Base-by-base conservation (phyloP, 306 rosid genomes). In the Betula pendula region DNA sequence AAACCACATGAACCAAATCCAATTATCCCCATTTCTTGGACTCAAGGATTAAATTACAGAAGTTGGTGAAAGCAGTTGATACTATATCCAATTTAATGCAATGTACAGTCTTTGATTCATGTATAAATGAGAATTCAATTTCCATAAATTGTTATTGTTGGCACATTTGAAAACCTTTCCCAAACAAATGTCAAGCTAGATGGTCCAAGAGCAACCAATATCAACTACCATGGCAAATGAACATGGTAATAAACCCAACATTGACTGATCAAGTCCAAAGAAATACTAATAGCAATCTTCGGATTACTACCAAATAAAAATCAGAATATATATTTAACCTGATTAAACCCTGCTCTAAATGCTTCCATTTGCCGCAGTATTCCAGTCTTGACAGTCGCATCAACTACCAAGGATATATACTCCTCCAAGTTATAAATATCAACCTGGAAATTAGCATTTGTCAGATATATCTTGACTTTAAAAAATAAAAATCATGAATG, bases 261-360 rank as follows among this genome's bases (percentile, higher is more conserved):
- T 35, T 6, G 1, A n/a, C n/a, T n/a, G n/a, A n/a, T n/a, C n/a
- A n/a, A 33, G 47, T 33, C 6, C 19, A 33, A 63, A 33, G 12
- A 63, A 31, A 63, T 33, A 22, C 43, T 3, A 12, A 59, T 7
- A 19, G 48, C 49, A 66, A 66, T n/a, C 70, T 66, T 66, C 0
- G 44, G 20, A 66, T 38, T 27, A 60, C 68, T 29, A 60, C 13
- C 4, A 14, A 66, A 66, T 4, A 35, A 66, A 31, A 25, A 75
- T 38, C 3, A 66, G 22, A 31, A 71, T 58, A 44, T 68, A 70
- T 56, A 60, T 65, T 66, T 35, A 58, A 96, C 99, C 98, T 96
- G 98, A 88, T 93, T 96, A 75, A 96, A 96, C 66, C 99, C 99
- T 27, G 91, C 90, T 77, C 89, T 96, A 83, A 96, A 96, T 63